These are phyloP conservation scores for Fusarium goolgardi DNA, from an alignment of 2,329 filamentous ascomycete genomes.

Conservation along the genomic window DNA sequence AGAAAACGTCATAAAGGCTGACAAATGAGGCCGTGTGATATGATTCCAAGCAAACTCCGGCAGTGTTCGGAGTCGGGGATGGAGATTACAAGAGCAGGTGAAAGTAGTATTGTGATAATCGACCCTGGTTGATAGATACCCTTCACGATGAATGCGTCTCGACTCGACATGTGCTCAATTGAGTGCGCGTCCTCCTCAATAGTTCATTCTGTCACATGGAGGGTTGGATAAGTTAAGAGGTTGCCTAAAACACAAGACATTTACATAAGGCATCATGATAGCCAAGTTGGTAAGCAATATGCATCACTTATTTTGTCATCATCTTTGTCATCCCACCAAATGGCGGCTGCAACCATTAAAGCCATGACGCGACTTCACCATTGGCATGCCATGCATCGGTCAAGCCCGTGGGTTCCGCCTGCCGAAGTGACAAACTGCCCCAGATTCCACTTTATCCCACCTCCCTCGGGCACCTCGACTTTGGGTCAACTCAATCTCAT, in stretches of 20 bases:
- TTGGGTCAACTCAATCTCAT: constrained; percentile 9
- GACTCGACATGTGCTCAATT: constrained; percentile 9
- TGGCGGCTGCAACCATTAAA: constrained; percentile 33
- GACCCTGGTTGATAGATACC: constrained; percentile 12
- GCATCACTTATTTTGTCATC: constrained; percentile 24
- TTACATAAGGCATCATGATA: constrained; percentile 28
- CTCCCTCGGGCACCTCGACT: constrained; percentile 6
- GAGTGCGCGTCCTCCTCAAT: constrained; percentile 24
- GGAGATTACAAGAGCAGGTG: constrained; percentile 1
- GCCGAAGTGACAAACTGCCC: constrained; percentile 3
- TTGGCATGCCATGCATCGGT: constrained; percentile 44
- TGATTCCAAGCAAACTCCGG: constrained; percentile 15
- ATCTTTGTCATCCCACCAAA: constrained; percentile 15
- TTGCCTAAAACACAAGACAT: constrained; percentile 36
- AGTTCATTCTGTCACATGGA: constrained; percentile 19
- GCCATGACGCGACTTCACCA: constrained; percentile 36
- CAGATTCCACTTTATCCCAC: constrained; percentile 5
- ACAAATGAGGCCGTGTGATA: constrained; percentile 14
- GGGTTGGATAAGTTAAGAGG: constrained; percentile 17
- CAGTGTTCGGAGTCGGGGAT: constrained; percentile 3
- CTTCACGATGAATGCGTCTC: background rate
- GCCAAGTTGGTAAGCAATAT: constrained; percentile 5
- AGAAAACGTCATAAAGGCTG: constrained; percentile 26
- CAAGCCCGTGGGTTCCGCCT: constrained; percentile 40
- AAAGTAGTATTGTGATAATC: background rate